Evolutionary conservation across 2,329 filamentous ascomycete genomes (phyloP), one percentile per base, ranked within the genome.

Genomic region (Bipolaris victoriae): DNA sequence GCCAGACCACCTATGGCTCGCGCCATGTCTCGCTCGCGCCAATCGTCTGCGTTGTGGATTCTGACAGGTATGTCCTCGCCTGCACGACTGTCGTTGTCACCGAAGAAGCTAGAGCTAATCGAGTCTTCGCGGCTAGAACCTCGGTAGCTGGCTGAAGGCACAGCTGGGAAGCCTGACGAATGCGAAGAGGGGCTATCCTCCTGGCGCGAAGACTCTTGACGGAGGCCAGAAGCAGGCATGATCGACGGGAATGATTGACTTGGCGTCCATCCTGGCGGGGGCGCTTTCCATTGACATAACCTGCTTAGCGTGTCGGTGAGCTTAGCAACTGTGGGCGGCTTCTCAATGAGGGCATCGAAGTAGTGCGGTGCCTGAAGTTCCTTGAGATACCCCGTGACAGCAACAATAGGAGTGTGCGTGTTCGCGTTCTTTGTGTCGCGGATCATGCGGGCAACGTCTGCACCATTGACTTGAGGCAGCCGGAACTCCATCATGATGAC

Each of bases 401-500:
- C 93, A 55, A 99, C 92, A 60, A 99, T 96, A 0, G 95, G 95
- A 0, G 95, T 99, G 67, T 95, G 88, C 0, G 91, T 90, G 73
- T 99, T 99, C 57, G 91, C 87, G 74, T 97, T 97, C 79, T 94
- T 95, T 1, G 94, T 97, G 73, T 98, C 94, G 46, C 95, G 88
- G 65, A 99, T 92, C 95, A 99, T 99, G 33, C 95, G 90, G 49
- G 95, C 94, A 55, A 99, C 91, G 73, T 99, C 95, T 11, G 92
- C 90, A 22, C 95, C 95, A 68, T 92, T 98, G 71, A 98, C 92
- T 71, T 96, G 92, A 9, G 95, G 94, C 44, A 99, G 82, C 74
- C 94, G 96, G 80, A 92, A 97, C 77, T 99, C 95, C 77, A 97
- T 94, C 82, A 99, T 95, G 74, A 99, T 97, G 68, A 97, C 92